phyloP scores from a whole-genome alignment of 2,329 filamentous ascomycete species.

The Hymenoscyphus repandus region DNA sequence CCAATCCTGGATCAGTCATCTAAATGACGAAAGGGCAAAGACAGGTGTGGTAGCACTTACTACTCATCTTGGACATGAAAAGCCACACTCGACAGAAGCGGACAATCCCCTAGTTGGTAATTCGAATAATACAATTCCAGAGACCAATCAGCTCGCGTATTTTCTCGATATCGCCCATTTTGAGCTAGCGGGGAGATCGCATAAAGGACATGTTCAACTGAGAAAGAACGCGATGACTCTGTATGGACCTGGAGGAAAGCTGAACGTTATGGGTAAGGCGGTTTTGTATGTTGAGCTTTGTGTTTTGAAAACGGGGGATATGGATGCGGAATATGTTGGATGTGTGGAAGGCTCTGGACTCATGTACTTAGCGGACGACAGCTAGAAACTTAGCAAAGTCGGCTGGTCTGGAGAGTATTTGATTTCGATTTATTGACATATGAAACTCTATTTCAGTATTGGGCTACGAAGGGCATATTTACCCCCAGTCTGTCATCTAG shows the following conservation, averaged over 20 bases:
- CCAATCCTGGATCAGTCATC: slow-evolving; percentile 13
- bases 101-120: neutral
- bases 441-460: too few relatives aligned
- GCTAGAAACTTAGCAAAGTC: too few relatives aligned
- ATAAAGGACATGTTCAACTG: slow-evolving; percentile 13
- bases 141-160: slow-evolving; percentile 18
- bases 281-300: slow-evolving; percentile 15
- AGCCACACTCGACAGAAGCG: neutral
- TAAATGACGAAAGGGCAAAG: slow-evolving; percentile 11
- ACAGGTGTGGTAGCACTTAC: slow-evolving; percentile 14
- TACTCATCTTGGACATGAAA: slow-evolving; percentile 15
- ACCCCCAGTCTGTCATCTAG: too few relatives aligned
- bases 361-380: slow-evolving; percentile 29
- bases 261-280: slow-evolving; percentile 8
- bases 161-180: slow-evolving; percentile 21
- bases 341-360: slow-evolving; percentile 29
- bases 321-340: slow-evolving; percentile 26
- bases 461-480: too few relatives aligned
- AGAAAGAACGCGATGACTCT: slow-evolving; percentile 12
- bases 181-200: slow-evolving; percentile 14
- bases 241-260: slow-evolving; percentile 16
- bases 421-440: too few relatives aligned
- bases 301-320: slow-evolving; percentile 19
- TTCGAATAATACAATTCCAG: slow-evolving; percentile 3
- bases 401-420: too few relatives aligned